Conservation (phyloP, 768 basidiomycete species). For the Kwoniella bestiolae region DNA sequence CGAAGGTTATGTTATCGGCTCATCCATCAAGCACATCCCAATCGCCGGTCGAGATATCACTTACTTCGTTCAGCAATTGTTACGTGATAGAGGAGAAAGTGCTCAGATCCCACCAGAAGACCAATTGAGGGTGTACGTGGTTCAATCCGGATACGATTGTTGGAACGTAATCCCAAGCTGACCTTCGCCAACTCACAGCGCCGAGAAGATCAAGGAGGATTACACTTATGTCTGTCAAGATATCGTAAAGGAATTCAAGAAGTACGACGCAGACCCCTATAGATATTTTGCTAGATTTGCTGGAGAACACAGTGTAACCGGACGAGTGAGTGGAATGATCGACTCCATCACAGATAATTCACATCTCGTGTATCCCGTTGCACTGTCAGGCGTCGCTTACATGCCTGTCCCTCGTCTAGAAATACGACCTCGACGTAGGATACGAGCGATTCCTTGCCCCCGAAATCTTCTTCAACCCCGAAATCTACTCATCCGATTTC, state of each 20-base stretch:
- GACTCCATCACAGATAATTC: background rate
- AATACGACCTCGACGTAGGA: slow-evolving; percentile 92
- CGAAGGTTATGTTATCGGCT: slow-evolving; percentile 98
- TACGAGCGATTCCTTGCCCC: slow-evolving; percentile 99
- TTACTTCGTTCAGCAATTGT: slow-evolving; percentile 90
- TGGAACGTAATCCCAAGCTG: background rate
- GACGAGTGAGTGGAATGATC: slow-evolving; percentile 68
- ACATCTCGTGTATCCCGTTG: no score
- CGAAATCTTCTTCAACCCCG: slow-evolving; percentile 99
- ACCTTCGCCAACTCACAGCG: slow-evolving; percentile 59
- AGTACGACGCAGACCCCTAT: slow-evolving; percentile 94
- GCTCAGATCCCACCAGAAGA: slow-evolving; percentile 90
- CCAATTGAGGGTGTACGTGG: slow-evolving; percentile 72
- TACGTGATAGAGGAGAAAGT: slow-evolving; percentile 94
- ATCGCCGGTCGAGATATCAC: slow-evolving; percentile 98
- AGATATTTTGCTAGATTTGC: slow-evolving; percentile 94
- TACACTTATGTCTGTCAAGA: slow-evolving; percentile 99
- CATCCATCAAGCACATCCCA: slow-evolving; percentile 97
- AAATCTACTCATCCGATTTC: slow-evolving; percentile 97
- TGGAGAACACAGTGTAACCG: slow-evolving; percentile 89
- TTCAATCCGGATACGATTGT: background rate
- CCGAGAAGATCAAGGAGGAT: slow-evolving; percentile 94
- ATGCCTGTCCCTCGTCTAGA: slow-evolving; percentile 61
- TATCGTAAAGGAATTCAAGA: slow-evolving; percentile 97
- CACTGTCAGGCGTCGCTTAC: no score